Evolutionary conservation across 345 rosid species (phyloP).

Genomic region (Orychophragmus violaceus): DNA sequence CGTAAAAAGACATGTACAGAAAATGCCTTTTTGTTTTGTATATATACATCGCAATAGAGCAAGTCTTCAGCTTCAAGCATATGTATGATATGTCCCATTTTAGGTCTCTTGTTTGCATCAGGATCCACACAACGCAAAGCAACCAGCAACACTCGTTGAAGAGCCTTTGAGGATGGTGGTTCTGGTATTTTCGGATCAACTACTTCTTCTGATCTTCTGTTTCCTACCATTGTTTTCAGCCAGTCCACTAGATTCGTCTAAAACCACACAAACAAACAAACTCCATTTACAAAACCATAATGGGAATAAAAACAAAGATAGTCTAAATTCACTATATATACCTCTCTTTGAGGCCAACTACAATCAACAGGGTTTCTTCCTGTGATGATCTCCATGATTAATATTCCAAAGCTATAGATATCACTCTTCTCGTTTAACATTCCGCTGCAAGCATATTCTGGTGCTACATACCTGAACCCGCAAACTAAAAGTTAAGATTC

Average conservation of each 20-base stretch:
- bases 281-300: neutral
- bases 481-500: neutral
- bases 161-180: slow-evolving; percentile 63
- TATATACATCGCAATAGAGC: slow-evolving; percentile 59
- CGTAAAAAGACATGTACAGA: neutral
- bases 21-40: neutral
- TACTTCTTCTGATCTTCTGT: slow-evolving; percentile 71
- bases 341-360: slow-evolving; percentile 84
- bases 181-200: slow-evolving; percentile 80
- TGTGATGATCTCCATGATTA: slow-evolving; percentile 79
- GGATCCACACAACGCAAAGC: slow-evolving; percentile 90
- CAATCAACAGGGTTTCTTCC: slow-evolving; percentile 95
- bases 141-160: slow-evolving; percentile 75
- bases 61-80: slow-evolving; percentile 91
- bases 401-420: slow-evolving; percentile 77
- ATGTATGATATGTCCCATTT: slow-evolving; percentile 81
- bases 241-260: slow-evolving; percentile 92
- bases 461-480: slow-evolving; percentile 70
- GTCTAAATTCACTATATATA: slow-evolving; percentile 9
- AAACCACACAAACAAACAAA: neutral
- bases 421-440: slow-evolving; percentile 80
- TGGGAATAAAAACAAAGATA: neutral
- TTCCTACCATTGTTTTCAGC: slow-evolving; percentile 78
- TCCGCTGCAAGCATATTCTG: slow-evolving; percentile 93
- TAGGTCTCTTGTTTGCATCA: slow-evolving; percentile 66